Percentiles rank a stretch among this genome's conserved stretches.
Evolutionary conservation across 495 filamentous ascomycete genomes (phyloP).

Genomic region (Neurospora sp.): DNA sequence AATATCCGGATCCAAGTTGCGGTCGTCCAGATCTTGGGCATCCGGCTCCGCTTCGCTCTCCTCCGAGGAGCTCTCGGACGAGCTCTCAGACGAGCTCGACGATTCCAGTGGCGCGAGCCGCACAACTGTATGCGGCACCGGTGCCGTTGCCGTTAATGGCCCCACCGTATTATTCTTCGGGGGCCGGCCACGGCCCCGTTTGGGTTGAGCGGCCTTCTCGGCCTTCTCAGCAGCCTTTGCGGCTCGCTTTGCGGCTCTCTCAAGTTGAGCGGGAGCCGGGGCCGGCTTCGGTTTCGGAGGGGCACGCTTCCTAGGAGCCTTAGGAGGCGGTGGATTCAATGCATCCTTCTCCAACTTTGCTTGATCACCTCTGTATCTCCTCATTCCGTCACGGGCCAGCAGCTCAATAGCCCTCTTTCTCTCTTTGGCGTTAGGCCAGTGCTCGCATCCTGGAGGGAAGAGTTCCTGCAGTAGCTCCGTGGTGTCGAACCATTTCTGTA

Average conservation of each 20-base stretch:
- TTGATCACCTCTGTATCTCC: slow-evolving; percentile 56
- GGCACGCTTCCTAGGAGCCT: neutral
- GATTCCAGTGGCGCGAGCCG: neutral
- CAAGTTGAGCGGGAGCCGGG: neutral
- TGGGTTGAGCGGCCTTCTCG: neutral
- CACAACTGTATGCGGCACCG: neutral
- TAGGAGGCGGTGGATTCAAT: slow-evolving; percentile 12
- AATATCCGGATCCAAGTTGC: neutral
- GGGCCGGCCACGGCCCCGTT: slow-evolving; percentile 1
- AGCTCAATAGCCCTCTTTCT: slow-evolving; percentile 60
- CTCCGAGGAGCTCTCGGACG: neutral
- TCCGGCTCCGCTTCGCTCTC: neutral
- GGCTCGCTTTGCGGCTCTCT: neutral
- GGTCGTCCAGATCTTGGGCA: neutral
- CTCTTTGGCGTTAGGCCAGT: slow-evolving; percentile 44
- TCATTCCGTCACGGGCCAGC: slow-evolving; percentile 63
- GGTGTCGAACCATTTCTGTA: slow-evolving; percentile 53
- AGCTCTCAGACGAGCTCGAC: neutral
- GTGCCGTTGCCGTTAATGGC: neutral
- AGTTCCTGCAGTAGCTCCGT: slow-evolving; percentile 48
- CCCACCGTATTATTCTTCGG: neutral
- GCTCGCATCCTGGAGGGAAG: slow-evolving; percentile 38
- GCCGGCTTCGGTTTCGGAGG: slow-evolving; percentile 4
- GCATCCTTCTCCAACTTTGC: slow-evolving; percentile 32
- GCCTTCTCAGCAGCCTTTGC: neutral